phyloP scores from a whole-genome alignment of 768 basidiomycete species.

The Cubamyces sp. region DNA sequence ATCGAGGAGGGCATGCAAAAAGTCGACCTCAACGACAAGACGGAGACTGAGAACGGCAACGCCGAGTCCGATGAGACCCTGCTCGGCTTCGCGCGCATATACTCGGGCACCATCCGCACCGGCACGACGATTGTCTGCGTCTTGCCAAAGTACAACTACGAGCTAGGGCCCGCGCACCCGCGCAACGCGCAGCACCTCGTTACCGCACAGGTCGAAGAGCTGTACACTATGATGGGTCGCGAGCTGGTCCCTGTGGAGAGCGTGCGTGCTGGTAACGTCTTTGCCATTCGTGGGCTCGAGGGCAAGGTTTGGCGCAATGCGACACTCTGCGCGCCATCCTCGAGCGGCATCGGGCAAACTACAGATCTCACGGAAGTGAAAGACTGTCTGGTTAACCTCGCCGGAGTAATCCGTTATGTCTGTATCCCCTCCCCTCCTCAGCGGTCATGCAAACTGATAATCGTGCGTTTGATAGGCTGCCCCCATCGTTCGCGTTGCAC shows the following conservation, averaged over 20 bases:
- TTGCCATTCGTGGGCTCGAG: conserved; percentile 88
- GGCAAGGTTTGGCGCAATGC: conserved; percentile 90
- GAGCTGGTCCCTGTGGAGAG: conserved; percentile 84
- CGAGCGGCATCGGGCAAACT: conserved; percentile 44
- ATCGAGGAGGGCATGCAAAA: conserved; percentile 29
- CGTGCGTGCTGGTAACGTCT: conserved; percentile 92
- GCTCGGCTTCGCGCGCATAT: conserved; percentile 92
- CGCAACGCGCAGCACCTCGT: conserved; percentile 68
- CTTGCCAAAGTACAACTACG: conserved; percentile 82
- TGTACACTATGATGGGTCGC: conserved; percentile 98
- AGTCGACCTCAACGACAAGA: conserved; percentile 25
- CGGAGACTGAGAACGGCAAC: conserved; percentile 24
- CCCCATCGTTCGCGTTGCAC: conserved; percentile 93
- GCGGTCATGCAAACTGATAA: not conserved
- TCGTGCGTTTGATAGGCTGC: conserved; percentile 53
- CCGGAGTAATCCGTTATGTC: conserved; percentile 69
- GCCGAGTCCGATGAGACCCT: conserved; percentile 60
- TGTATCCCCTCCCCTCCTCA: conserved; percentile 23
- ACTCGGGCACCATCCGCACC: conserved; percentile 79
- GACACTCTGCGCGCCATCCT: conserved; percentile 77
- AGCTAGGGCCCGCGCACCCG: conserved; percentile 65
- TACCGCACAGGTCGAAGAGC: conserved; percentile 63
- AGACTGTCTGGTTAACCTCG: conserved; percentile 78
- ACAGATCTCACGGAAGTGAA: conserved; percentile 40
- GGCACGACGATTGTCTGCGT: conserved; percentile 72